Conservation (phyloP, 805 yeast species). For the Dipodascus geniculatus region DNA sequence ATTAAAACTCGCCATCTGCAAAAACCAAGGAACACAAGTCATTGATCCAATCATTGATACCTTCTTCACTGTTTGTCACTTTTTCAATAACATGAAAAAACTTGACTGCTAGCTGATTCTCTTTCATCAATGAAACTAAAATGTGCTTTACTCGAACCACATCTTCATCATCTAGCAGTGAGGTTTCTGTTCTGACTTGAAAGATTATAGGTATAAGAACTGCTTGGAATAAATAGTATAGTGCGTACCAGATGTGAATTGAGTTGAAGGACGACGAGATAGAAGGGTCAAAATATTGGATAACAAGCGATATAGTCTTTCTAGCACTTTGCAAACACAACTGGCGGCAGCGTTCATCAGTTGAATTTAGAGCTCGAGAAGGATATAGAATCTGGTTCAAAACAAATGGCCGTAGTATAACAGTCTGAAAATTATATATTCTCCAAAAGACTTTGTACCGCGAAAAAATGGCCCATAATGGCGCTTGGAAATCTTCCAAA, state of each 20-base stretch:
- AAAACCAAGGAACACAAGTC: background rate
- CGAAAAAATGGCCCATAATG: constrained; percentile 44
- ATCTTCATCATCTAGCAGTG: constrained; percentile 33
- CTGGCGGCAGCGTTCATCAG: constrained; percentile 32
- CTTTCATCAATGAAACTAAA: constrained; percentile 28
- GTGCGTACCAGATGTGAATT: constrained; percentile 50
- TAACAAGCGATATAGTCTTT: constrained; percentile 39
- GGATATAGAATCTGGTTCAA: constrained; percentile 36
- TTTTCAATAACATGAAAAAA: constrained; percentile 36
- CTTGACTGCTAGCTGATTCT: constrained; percentile 35
- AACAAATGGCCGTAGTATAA: constrained; percentile 44
- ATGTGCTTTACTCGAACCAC: constrained; percentile 33
- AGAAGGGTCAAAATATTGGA: constrained; percentile 13
- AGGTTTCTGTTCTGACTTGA: constrained; percentile 37
- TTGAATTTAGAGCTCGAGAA: constrained; percentile 26
- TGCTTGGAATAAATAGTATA: constrained; percentile 53
- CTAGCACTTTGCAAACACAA: constrained; percentile 40
- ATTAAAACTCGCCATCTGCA: too few relatives aligned
- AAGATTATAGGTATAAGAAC: constrained; percentile 41
- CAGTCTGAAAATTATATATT: constrained; percentile 42
- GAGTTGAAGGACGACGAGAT: constrained; percentile 26
- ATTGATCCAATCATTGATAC: background rate
- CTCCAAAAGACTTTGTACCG: constrained; percentile 47
- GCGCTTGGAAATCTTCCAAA: constrained; percentile 16
- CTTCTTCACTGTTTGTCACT: constrained; percentile 12